phyloP scores from a whole-genome alignment of 495 filamentous ascomycete species.

The Pyronema domesticum region DNA sequence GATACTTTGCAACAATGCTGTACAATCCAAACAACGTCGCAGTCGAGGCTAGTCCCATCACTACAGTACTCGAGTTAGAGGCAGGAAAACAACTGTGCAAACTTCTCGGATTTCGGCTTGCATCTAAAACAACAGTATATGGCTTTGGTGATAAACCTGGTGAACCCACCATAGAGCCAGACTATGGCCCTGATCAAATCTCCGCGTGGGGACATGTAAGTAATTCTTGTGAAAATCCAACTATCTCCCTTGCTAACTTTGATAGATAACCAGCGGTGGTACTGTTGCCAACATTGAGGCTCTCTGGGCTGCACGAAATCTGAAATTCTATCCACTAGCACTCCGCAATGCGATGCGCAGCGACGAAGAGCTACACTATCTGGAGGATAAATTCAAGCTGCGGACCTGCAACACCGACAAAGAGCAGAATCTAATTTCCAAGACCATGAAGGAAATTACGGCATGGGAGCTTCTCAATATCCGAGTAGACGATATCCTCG shows the following conservation, averaged over 20 bases:
- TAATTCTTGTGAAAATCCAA: too few relatives aligned
- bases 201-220: too few relatives aligned
- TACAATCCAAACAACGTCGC: constrained; percentile 36
- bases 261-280: constrained; percentile 28
- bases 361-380: constrained; percentile 22
- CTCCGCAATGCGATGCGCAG: constrained; percentile 25
- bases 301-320: constrained; percentile 32
- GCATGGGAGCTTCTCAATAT: constrained; percentile 36
- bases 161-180: too few relatives aligned
- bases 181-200: too few relatives aligned
- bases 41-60: constrained; percentile 30
- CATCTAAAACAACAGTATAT: neutral
- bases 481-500: constrained; percentile 26
- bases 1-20: constrained; percentile 33
- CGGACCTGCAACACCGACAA: constrained; percentile 23
- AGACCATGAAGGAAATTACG: constrained; percentile 9
- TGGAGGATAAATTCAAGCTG: constrained; percentile 26
- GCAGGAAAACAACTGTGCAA: constrained; percentile 31
- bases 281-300: constrained; percentile 34
- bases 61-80: constrained; percentile 28
- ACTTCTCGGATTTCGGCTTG: constrained; percentile 27
- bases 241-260: too few relatives aligned
- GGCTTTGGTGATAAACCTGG: neutral
- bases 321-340: constrained; percentile 34
- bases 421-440: constrained; percentile 22